Evolutionary conservation across 176 grass and related monocot species (phyloP).

Genomic region (Musa beccarii): DNA sequence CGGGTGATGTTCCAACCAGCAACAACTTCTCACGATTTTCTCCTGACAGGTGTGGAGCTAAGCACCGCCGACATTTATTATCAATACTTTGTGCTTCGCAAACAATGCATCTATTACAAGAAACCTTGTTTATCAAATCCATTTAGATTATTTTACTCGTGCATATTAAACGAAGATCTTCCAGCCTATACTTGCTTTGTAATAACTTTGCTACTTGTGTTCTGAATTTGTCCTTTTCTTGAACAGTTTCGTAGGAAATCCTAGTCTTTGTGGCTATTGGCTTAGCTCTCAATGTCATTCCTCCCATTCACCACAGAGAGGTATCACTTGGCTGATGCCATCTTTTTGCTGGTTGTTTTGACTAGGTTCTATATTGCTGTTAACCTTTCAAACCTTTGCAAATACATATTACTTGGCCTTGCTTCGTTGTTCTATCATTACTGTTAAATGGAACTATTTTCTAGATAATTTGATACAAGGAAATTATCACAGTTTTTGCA

Average conservation of each 20-base stretch:
- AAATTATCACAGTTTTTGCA: not conserved
- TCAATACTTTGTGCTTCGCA: not conserved
- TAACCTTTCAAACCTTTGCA: too few relatives aligned
- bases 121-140: not conserved
- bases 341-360: too few relatives aligned
- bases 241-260: constrained; percentile 72
- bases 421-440: not conserved
- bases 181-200: not conserved
- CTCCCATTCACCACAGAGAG: constrained; percentile 30
- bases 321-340: constrained; percentile 27
- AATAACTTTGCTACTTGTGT: not conserved
- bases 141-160: not conserved
- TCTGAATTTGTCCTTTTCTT: constrained; percentile 15
- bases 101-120: not conserved
- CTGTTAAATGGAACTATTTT: not conserved
- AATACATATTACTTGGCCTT: not conserved
- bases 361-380: too few relatives aligned
- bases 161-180: not conserved
- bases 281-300: constrained; percentile 43
- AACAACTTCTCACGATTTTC: constrained; percentile 93
- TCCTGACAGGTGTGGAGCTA: constrained; percentile 48
- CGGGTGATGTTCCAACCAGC: constrained; percentile 57
- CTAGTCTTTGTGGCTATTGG: constrained; percentile 82
- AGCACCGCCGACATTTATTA: not conserved
- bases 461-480: not conserved